phyloP scores from a whole-genome alignment of 768 basidiomycete species.

The Phlebiopsis gigantea region DNA sequence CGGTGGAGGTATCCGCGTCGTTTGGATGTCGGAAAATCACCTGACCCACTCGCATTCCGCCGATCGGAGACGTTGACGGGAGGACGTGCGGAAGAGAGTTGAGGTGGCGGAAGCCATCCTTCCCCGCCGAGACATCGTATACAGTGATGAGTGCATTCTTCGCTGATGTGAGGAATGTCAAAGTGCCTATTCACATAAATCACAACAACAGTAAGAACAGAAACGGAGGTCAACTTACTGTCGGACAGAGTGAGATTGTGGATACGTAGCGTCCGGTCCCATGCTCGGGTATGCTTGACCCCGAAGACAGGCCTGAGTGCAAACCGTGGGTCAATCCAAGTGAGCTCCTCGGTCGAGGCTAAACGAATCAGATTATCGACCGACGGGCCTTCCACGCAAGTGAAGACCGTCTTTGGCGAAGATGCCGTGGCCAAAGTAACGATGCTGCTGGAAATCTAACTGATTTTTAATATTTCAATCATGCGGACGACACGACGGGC shows the following conservation, averaged over 20 bases:
- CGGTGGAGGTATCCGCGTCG: slow-evolving; percentile 14
- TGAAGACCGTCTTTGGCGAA: slow-evolving; percentile 37
- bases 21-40: slow-evolving; percentile 27
- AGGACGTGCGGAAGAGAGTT: slow-evolving; percentile 41
- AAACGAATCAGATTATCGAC: slow-evolving; percentile 45
- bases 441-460: neutral
- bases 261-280: slow-evolving; percentile 51
- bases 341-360: slow-evolving; percentile 53
- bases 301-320: slow-evolving; percentile 53
- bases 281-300: slow-evolving; percentile 53
- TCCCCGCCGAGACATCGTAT: slow-evolving; percentile 52
- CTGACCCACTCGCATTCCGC: slow-evolving; percentile 28
- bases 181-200: slow-evolving; percentile 32
- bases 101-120: slow-evolving; percentile 39
- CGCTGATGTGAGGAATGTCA: slow-evolving; percentile 56
- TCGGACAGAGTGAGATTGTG: slow-evolving; percentile 32
- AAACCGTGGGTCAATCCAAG: slow-evolving; percentile 69
- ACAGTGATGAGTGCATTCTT: slow-evolving; percentile 54
- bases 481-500: neutral
- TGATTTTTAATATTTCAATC: neutral
- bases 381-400: slow-evolving; percentile 43
- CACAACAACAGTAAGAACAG: too few relatives aligned
- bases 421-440: slow-evolving; percentile 15
- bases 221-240: slow-evolving; percentile 29
- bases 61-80: slow-evolving; percentile 23